Base-by-base conservation (phyloP, 129 eudicot species). In the Artemisia annua region DNA sequence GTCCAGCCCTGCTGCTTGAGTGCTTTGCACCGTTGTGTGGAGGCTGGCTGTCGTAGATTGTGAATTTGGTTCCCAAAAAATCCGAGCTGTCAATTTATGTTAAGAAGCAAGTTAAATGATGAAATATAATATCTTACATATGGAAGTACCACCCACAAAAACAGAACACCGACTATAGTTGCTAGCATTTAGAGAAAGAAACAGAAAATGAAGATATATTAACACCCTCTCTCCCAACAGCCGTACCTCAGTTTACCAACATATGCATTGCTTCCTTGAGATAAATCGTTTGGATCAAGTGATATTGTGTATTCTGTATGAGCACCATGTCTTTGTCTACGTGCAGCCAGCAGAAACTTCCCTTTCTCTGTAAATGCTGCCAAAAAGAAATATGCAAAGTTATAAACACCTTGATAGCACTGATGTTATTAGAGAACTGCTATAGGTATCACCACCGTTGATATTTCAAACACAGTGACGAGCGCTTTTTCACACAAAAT, bases 61-160 rank as follows among this genome's bases (percentile, higher is more conserved):
- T 90, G 70, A 90, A 94, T 58, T 90, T 94, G 68, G 97, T 94
- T 5, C 99, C 99, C 7, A 94, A 96, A 73, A 94, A 94, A 82
- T 94, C 97, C 52, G 97, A 94, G 75, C 99, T 94, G 89, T 56
- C 22, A 14, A 56, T 9, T 69, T 12, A n/a, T 48, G 35, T 55
- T 7, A 49, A 48, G 5, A 49, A 14, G 14, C 48, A 19, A 19
- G 48, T 66, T 67, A 10, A 17, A 24, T n/a, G 55, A 26, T 55
- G 66, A 75, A 73, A 32, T 39, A 28, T 15, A 14, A 44, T 15
- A 39, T 7, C 11, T 39, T 39, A 8, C 46, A 39, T 7, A 39
- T 39, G 11, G 46, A 39, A 39, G 46, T 39, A 39, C 46, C 46
- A 39, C 46, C 46, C 46, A 7, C 46, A 39, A 39, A 7, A 7